Evolutionary conservation across 345 rosid genomes (phyloP), one percentile per base, ranked within the genome.

Genomic region (Moricandia moricandioides): DNA sequence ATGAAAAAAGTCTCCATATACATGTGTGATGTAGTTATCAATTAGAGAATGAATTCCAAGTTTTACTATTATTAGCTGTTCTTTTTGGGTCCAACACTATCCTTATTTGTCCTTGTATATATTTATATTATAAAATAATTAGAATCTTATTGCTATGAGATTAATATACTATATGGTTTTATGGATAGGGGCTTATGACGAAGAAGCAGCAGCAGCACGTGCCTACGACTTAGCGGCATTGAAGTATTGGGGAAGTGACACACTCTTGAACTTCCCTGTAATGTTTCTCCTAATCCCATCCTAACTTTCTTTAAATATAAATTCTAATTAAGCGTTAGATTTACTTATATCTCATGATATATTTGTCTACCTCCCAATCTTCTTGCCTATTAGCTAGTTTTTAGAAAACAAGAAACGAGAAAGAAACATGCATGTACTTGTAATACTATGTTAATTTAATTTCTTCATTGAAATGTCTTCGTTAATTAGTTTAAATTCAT

Each of bases 201-300:
- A 92, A 59, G 97, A 95, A 83, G 92, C 79, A 79, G 90, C 96
- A 8, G 99, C 96, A 0, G 99, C 97, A 75, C 99, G 84, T 83
- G 93, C 97, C 9, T 90, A 92, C 78, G 99, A 95, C 85, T 83
- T 95, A 80, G 97, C 99, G 6, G 99, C 99, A 79, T 78, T 95
- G 72, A 95, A 90, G 76, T 95, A 89, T 30, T 95, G 99, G 97
- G 97, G 97, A 60, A 90, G 54, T 8, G 91, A 90, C 11, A 89
- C 97, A 31, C 86, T 86, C 70, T 96, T 95, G 65, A 95, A 95
- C 79, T 90, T 90, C 71, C 91, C 97, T 17, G 99, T 95, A 85
- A 51, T 1, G 37, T 63, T 68, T 79, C 75, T 73, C 58, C 67
- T 5, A 58, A 78, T 49, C 30, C 62, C 21, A 11, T 27, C 0